Conservation (phyloP, 352 stramenopile genomes). For the Phytopythium cucurbitacearum region DNA sequence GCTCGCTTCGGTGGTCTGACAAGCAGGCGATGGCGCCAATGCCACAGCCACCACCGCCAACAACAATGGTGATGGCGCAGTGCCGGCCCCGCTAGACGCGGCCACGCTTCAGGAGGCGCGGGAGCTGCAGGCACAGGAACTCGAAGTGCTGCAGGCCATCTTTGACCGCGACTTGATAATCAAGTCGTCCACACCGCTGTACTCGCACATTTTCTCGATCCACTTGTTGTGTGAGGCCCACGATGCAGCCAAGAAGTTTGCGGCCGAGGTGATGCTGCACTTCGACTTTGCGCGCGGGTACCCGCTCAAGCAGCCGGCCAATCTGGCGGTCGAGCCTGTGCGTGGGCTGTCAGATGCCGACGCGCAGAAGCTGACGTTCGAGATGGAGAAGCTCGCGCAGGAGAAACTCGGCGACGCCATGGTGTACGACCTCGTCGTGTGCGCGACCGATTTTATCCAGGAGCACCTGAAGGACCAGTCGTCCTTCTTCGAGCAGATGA, state of each 20-base stretch:
- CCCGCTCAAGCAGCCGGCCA: slow-evolving; percentile 56
- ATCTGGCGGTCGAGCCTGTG: slow-evolving; percentile 63
- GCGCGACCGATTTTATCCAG: slow-evolving; percentile 77
- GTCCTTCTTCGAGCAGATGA: slow-evolving; percentile 88
- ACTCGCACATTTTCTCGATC: slow-evolving; percentile 82
- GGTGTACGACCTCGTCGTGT: slow-evolving; percentile 81
- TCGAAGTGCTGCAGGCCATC: slow-evolving; percentile 81
- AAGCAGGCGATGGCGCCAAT: neutral
- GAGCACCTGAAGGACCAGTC: slow-evolving; percentile 80
- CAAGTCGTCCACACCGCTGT: slow-evolving; percentile 74
- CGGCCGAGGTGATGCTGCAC: slow-evolving; percentile 65
- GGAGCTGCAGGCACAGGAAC: slow-evolving; percentile 72
- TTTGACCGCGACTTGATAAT: slow-evolving; percentile 67
- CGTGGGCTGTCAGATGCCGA: slow-evolving; percentile 71
- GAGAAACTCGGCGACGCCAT: slow-evolving; percentile 74
- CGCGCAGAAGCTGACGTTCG: slow-evolving; percentile 41
- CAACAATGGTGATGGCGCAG: neutral
- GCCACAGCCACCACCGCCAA: too few species aligned
- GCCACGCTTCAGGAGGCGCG: slow-evolving; percentile 40
- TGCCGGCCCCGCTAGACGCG: slow-evolving; percentile 24
- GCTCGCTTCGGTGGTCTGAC: too few species aligned
- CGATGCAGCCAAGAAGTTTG: slow-evolving; percentile 22
- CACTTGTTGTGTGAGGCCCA: slow-evolving; percentile 52
- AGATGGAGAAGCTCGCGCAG: slow-evolving; percentile 50
- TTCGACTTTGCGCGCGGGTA: slow-evolving; percentile 72